Base-by-base conservation (phyloP, 108 stramenopile genomes). In the Nannochloropsis oceanica region DNA sequence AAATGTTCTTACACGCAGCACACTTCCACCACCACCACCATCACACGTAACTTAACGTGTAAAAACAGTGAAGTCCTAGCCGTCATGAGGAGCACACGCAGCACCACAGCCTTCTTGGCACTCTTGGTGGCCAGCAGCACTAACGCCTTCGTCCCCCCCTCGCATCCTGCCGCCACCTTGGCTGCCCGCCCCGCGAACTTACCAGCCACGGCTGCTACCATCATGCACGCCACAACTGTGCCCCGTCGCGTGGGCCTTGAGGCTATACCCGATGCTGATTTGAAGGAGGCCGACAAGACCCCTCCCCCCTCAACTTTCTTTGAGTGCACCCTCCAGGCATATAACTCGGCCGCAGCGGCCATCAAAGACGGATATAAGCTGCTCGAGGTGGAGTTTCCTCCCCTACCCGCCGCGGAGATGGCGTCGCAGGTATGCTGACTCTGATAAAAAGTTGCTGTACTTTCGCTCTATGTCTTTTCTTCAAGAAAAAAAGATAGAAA, bases 371-470 rank as follows among this genome's bases (percentile, higher is more conserved):
- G 94, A 26, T 87, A 93, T 50, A 88, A 90, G 44, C 85, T 97
- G n/a, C 79, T 97, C 43, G 96, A 97, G 88, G 90, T 97, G 26
- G 96, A 97, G 90, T 92, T 93, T 42, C 87, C 92, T 20, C 96
- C 96, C 2, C 90, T 96, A n/a, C 95, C 96, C 1, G 94, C 93
- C 59, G 59, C 59, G 5, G 59, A 73, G 59, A 73, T 73, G 59
- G 59, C 59, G 0, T 73, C 59, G 22, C 59, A 73, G 59, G 59
- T 73, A 73, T n/a, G 34, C 5, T 3, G 34, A 34, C 5, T 34
- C 34, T 3, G 34, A 34, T 34, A 34, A 34, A 5, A 34, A 3
- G 34, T 5, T 34, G 5, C 1, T 73, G 10, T 2, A 9, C n/a
- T 73, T 73, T 73, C n/a, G 34, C 34, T 34, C 5, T 34, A 34